A percentile compares a stretch with the other conserved stretches of the same genome.
Conservation (phyloP, 2,329 filamentous ascomycete species). For the Keithomyces neogunnii region DNA sequence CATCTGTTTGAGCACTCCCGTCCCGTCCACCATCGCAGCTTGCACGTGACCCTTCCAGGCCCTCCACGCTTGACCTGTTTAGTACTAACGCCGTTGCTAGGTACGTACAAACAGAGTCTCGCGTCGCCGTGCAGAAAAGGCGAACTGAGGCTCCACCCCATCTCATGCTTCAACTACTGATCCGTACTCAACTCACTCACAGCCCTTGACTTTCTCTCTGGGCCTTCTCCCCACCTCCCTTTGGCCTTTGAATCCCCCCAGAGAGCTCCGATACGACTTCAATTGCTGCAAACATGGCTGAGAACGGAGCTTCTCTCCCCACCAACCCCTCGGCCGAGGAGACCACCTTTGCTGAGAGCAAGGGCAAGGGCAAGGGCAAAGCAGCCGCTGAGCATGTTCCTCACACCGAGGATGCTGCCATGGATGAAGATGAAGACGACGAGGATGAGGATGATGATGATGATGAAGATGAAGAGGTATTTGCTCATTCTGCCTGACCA, state of each 20-base stretch:
- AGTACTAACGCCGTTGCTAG: slow-evolving; percentile 24
- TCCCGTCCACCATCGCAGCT: too few species aligned
- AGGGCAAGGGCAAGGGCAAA: slow-evolving; percentile 75
- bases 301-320: slow-evolving; percentile 41
- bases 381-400: slow-evolving; percentile 39
- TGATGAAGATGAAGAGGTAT: slow-evolving; percentile 28
- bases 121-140: slow-evolving; percentile 8
- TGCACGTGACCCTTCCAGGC: slow-evolving; percentile 11
- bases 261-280: not conserved
- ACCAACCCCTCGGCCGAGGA: slow-evolving; percentile 32
- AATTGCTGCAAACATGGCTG: slow-evolving; percentile 28
- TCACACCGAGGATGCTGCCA: slow-evolving; percentile 46
- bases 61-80: slow-evolving; percentile 9
- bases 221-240: not conserved
- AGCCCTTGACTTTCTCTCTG: slow-evolving; percentile 1
- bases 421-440: slow-evolving; percentile 70
- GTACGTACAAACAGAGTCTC: slow-evolving; percentile 16
- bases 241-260: not conserved
- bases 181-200: slow-evolving; percentile 9
- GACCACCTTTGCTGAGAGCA: slow-evolving; percentile 43
- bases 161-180: slow-evolving; percentile 11
- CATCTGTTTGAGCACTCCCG: not conserved
- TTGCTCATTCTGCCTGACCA: not conserved
- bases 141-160: slow-evolving; percentile 16
- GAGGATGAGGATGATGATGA: slow-evolving; percentile 56